A percentile compares a stretch with the other conserved stretches of the same genome.
These are phyloP conservation scores for Chrysosporium queenslandicum DNA, from an alignment of 2,329 filamentous ascomycete genomes.

Conservation along the genomic window DNA sequence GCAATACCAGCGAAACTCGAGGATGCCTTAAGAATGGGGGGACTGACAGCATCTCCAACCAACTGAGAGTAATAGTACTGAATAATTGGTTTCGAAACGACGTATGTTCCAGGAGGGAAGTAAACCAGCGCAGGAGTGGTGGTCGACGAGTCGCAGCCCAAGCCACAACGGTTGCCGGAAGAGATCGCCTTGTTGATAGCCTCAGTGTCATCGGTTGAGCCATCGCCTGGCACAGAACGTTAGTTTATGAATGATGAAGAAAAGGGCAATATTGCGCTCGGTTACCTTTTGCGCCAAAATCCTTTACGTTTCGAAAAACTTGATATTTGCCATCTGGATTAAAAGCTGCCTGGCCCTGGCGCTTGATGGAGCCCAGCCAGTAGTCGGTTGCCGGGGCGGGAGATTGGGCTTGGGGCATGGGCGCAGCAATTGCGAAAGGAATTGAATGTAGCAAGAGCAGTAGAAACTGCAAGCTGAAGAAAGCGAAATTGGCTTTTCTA, in stretches of 20 bases:
- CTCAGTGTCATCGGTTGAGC: slow-evolving; percentile 67
- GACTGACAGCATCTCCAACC: slow-evolving; percentile 63
- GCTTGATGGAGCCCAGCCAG: slow-evolving; percentile 62
- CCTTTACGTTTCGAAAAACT: slow-evolving; percentile 66
- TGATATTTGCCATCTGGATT: slow-evolving; percentile 49
- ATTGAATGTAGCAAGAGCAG: slow-evolving; percentile 25
- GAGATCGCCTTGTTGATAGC: slow-evolving; percentile 80
- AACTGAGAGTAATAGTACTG: slow-evolving; percentile 90
- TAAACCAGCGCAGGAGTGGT: slow-evolving; percentile 79
- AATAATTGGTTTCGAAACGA: slow-evolving; percentile 67
- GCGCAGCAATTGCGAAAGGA: slow-evolving; percentile 27
- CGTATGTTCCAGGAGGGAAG: slow-evolving; percentile 80
- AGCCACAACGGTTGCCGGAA: slow-evolving; percentile 67
- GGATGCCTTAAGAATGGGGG: slow-evolving; percentile 66
- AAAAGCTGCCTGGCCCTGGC: slow-evolving; percentile 60
- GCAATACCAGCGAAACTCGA: slow-evolving; percentile 71
- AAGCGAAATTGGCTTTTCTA: not conserved
- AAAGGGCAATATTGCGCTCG: slow-evolving; percentile 28
- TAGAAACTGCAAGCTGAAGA: slow-evolving; percentile 24
- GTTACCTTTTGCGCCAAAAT: slow-evolving; percentile 62
- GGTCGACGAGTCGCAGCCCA: slow-evolving; percentile 73
- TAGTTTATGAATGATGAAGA: slow-evolving; percentile 12
- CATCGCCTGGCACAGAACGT: slow-evolving; percentile 46
- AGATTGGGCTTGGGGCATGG: slow-evolving; percentile 15
- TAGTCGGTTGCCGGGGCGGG: slow-evolving; percentile 26